A percentile compares a stretch with the other conserved stretches of the same genome.
Conservation (phyloP, 345 rosid species). For the Eucalyptus leucophloia region DNA sequence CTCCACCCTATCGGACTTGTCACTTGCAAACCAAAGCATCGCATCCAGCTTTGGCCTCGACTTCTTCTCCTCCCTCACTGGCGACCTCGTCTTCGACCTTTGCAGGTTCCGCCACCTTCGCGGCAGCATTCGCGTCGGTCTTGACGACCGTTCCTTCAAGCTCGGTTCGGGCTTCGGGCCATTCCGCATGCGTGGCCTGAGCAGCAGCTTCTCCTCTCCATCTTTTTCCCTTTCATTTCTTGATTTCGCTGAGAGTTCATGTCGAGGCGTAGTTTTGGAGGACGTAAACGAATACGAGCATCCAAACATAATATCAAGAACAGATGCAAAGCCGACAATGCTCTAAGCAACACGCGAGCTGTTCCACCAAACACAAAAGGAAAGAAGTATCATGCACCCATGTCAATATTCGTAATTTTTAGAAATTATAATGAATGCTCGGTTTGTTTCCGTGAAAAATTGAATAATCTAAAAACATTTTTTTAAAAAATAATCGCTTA, state of each 20-base stretch:
- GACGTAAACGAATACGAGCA: neutral
- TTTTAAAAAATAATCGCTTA: accelerated
- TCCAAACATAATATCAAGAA: neutral
- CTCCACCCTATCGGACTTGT: neutral
- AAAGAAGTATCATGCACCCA: neutral
- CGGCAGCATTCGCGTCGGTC: accelerated
- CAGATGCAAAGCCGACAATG: neutral
- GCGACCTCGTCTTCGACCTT: neutral
- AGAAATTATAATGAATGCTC: neutral
- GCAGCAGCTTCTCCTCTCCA: neutral
- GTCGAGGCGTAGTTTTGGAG: neutral
- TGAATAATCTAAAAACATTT: too few relatives aligned
- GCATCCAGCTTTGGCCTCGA: neutral
- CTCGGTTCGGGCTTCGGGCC: neutral
- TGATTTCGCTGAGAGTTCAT: neutral
- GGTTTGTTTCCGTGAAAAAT: accelerated
- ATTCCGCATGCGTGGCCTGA: neutral
- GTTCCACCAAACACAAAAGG: neutral
- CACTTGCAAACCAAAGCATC: neutral
- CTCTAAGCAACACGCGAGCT: neutral
- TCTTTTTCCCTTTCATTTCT: neutral
- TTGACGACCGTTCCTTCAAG: neutral
- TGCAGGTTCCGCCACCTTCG: neutral
- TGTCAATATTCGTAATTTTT: neutral
- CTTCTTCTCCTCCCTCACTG: neutral